Conservation (phyloP, 2,329 filamentous ascomycete species). For the Cladosporium sp. region DNA sequence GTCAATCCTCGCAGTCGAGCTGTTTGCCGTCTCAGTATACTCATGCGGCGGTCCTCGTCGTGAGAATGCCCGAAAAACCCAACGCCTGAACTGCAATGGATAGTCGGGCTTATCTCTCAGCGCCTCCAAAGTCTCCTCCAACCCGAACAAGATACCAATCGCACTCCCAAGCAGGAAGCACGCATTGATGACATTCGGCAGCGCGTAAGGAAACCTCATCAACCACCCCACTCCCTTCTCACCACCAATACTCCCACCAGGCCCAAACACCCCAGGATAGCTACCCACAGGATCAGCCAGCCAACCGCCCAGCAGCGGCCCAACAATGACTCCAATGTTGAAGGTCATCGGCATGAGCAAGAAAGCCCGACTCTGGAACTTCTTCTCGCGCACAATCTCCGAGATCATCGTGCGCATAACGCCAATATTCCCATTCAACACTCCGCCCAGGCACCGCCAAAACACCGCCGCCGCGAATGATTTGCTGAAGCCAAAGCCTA, state of each 20-base stretch:
- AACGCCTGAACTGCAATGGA: slow-evolving; percentile 42
- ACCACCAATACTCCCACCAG: slow-evolving; percentile 57
- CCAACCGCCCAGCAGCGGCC: slow-evolving; percentile 60
- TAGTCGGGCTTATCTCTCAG: slow-evolving; percentile 43
- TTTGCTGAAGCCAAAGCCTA: slow-evolving; percentile 69
- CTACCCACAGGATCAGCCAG: slow-evolving; percentile 65
- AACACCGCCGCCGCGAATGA: slow-evolving; percentile 63
- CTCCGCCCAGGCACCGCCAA: slow-evolving; percentile 66
- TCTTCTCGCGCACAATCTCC: slow-evolving; percentile 71
- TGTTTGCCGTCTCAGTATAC: slow-evolving; percentile 36
- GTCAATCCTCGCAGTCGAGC: slow-evolving; percentile 30
- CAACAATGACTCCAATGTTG: slow-evolving; percentile 57
- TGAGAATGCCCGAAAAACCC: slow-evolving; percentile 39
- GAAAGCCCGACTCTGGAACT: slow-evolving; percentile 56
- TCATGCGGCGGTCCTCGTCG: slow-evolving; percentile 29
- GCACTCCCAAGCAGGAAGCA: slow-evolving; percentile 59
- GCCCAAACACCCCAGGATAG: slow-evolving; percentile 64
- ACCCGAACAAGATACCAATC: slow-evolving; percentile 59
- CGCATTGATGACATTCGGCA: slow-evolving; percentile 68
- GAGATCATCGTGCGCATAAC: slow-evolving; percentile 74
- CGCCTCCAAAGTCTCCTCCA: slow-evolving; percentile 60
- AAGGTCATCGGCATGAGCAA: slow-evolving; percentile 67
- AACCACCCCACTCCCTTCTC: slow-evolving; percentile 58
- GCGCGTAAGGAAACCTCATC: slow-evolving; percentile 68
- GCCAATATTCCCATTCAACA: slow-evolving; percentile 71